A percentile compares a stretch with the other conserved stretches of the same genome.
Evolutionary conservation across 2,329 filamentous ascomycete genomes (phyloP).

Genomic region (Calonectria crousiana): DNA sequence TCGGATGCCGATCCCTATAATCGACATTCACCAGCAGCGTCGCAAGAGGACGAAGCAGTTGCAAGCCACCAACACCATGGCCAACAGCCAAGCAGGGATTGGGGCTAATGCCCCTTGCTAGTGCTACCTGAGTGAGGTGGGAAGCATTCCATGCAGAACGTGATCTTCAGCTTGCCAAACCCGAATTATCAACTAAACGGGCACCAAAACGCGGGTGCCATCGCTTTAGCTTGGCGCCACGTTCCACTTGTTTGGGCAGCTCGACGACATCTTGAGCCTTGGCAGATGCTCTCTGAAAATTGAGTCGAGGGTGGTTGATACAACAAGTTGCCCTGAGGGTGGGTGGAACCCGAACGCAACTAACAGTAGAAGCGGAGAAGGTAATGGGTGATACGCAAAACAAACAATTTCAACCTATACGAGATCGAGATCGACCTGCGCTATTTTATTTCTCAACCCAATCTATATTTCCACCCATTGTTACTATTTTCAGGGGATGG

Average conservation of each 20-base stretch:
- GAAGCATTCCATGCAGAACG: background rate
- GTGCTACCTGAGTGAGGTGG: background rate
- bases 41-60: background rate
- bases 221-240: background rate
- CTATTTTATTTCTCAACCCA: background rate
- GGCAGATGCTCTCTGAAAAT: background rate
- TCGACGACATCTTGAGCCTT: background rate
- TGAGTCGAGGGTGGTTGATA: background rate
- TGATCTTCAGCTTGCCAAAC: background rate
- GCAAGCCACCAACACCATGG: slow-evolving; percentile 8
- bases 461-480: background rate
- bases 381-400: background rate
- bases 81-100: background rate
- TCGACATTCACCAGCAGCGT: slow-evolving; percentile 12
- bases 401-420: background rate
- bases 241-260: background rate
- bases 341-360: background rate
- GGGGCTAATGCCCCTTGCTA: background rate
- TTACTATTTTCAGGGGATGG: background rate
- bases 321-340: background rate
- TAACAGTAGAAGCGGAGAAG: background rate
- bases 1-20: slow-evolving; percentile 4
- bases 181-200: background rate
- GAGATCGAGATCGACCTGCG: background rate
- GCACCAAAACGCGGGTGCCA: background rate